Percentiles rank a stretch among this genome's conserved stretches.
Conservation (phyloP, 1,139 yeast genomes). For the Diutina pseudorugosa region DNA sequence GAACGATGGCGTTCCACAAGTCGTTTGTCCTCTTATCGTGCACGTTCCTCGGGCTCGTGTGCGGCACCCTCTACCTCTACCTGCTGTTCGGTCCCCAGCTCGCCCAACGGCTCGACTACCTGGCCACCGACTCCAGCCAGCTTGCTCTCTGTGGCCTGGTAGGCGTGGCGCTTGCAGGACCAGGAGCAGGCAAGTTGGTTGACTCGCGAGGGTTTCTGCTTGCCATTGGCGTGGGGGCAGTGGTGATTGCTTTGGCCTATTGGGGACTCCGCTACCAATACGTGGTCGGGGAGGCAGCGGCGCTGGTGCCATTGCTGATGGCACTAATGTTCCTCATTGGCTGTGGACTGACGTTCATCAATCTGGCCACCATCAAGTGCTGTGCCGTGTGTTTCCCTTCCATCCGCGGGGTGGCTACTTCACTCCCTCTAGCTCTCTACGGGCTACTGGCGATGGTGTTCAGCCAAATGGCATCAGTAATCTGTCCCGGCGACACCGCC, state of each 20-base stretch:
- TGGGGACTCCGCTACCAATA: conserved; percentile 35
- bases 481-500: conserved; percentile 41
- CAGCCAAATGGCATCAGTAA: conserved; percentile 33
- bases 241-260: conserved; percentile 31
- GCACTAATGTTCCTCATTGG: conserved; percentile 33
- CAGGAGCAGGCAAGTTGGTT: conserved; percentile 47
- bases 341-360: conserved; percentile 41
- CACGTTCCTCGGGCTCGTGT: conserved; percentile 38
- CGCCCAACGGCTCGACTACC: conserved; percentile 36
- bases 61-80: conserved; percentile 51
- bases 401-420: conserved; percentile 46
- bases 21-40: conserved; percentile 30
- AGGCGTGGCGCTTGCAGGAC: conserved; percentile 46
- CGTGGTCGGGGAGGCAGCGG: conserved; percentile 17
- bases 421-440: conserved; percentile 45
- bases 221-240: conserved; percentile 33
- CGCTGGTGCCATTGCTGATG: conserved; percentile 16
- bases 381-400: conserved; percentile 46
- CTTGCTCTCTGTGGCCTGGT: conserved; percentile 50
- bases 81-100: conserved; percentile 57
- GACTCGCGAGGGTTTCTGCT: conserved; percentile 39
- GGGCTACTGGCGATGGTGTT: conserved; percentile 49
- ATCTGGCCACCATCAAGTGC: conserved; percentile 42
- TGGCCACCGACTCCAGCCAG: conserved; percentile 42
- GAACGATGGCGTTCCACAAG: conserved; percentile 9